Evolutionary conservation across 441 rosid genomes (phyloP).

Genomic region (Euphorbia celastroides): DNA sequence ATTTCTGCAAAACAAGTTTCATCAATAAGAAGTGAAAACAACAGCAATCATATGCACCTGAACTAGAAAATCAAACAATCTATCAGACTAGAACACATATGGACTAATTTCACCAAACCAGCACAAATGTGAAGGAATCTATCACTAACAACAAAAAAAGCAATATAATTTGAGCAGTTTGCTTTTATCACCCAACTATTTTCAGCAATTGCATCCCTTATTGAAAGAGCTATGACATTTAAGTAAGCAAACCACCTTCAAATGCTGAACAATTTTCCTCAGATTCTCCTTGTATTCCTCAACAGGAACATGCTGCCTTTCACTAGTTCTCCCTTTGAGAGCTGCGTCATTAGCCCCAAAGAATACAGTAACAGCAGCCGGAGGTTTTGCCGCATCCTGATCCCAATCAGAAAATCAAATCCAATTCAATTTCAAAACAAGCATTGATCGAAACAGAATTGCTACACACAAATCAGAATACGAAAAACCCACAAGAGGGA

Average conservation of each 20-base stretch:
- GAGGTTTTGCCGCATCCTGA: slow-evolving; percentile 48
- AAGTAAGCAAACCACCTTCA: slow-evolving; percentile 45
- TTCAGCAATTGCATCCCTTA: neutral
- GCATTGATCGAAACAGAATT: neutral
- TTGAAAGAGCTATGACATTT: neutral
- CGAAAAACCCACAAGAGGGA: slow-evolving; percentile 52
- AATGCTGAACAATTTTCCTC: slow-evolving; percentile 55
- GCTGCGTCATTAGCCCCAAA: slow-evolving; percentile 98
- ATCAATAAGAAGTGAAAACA: too few species aligned
- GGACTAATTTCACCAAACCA: neutral
- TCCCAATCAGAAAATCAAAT: neutral
- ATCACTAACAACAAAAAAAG: neutral
- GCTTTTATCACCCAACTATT: neutral
- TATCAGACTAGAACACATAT: neutral
- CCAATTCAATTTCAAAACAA: neutral
- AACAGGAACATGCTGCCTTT: slow-evolving; percentile 74
- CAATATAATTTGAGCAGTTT: neutral
- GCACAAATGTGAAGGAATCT: neutral
- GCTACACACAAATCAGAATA: neutral
- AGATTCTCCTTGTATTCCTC: slow-evolving; percentile 72
- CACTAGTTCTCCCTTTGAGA: slow-evolving; percentile 58
- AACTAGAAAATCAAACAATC: neutral
- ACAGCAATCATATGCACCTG: neutral
- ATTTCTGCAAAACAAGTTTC: slow-evolving; percentile 36
- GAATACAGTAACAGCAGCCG: slow-evolving; percentile 69